Base-by-base conservation (phyloP, 2,329 filamentous ascomycete genomes). In the Fusarium sp. region DNA sequence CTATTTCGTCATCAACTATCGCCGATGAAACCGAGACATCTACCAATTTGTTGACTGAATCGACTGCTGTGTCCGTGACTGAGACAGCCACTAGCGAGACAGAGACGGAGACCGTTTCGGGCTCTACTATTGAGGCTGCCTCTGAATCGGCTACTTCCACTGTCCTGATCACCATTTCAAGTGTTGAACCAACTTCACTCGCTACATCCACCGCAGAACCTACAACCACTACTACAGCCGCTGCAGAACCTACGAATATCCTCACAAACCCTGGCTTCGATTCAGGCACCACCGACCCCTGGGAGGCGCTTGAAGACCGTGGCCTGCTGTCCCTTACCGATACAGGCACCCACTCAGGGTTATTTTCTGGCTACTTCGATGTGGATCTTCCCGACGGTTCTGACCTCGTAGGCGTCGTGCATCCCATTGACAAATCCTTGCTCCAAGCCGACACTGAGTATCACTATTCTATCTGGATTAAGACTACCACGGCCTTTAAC, bases 391-490 rank as follows among this genome's bases (percentile, higher is more conserved):
- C 33, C 33, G 33, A 33, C 33, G 33, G 33, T 33, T 33, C 33
- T 33, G 33, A 33, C 33, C 14, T 35, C 24, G 33, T 50, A 2
- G 56, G 31, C 3, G 10, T 59, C 7, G 42, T 31, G 3, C 42
- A 59, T 22, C 26, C 42, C 6, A 9, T 51, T 1, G 56, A 59
- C 18, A 0, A 1, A 7, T 8, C 31, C 7, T 13, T 39, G 42
- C 16, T 59, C 15, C 16, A 9, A 1, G 22, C 20, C 9, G 7
- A 31, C 3, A 28, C 47, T 3, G 33, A 39, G 26, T 59, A 59
- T 3, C 47, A 20, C 12, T 59, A 59, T 22, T 59, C 42, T 7
- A 59, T 59, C 56, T 59, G 42, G 56, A 59, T 38, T 8, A 51
- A 59, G n/a, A 59, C 42, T 0, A 20, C 2, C 2, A 1, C 5